phyloP scores from a whole-genome alignment of 345 rosid genomes.

The Punica granatum region DNA sequence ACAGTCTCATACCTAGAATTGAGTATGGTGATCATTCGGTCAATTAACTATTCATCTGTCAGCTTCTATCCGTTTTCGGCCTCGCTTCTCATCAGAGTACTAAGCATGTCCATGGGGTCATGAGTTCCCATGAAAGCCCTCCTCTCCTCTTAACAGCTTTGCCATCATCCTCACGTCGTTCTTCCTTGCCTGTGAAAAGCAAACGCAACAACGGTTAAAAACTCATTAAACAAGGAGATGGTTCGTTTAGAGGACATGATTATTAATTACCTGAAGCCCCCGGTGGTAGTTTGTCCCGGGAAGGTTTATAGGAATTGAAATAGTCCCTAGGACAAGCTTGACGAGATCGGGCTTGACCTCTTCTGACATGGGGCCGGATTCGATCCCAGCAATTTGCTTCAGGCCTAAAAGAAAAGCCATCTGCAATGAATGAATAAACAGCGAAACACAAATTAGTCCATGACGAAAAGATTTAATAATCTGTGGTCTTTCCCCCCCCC shows the following conservation, averaged over 20 bases:
- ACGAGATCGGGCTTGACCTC: conserved; percentile 54
- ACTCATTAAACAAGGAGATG: no score
- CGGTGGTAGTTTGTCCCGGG: conserved; percentile 70
- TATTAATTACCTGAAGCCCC: conserved; percentile 70
- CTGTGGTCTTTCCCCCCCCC: no score
- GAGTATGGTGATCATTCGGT: conserved; percentile 60
- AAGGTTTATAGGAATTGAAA: conserved; percentile 67
- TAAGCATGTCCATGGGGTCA: conserved; percentile 52
- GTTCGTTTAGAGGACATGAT: no score
- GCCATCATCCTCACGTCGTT: conserved; percentile 32
- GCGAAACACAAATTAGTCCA: neutral
- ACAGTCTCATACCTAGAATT: conserved; percentile 84
- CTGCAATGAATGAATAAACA: conserved; percentile 19
- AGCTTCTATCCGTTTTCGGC: conserved; percentile 33
- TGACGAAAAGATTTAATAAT: no score
- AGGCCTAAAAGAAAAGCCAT: conserved; percentile 63
- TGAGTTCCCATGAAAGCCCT: conserved; percentile 28
- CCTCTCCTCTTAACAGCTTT: conserved; percentile 43
- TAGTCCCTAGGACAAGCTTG: conserved; percentile 65
- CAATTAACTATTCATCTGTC: conserved; percentile 61
- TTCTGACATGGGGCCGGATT: conserved; percentile 25
- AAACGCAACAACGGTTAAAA: neutral
- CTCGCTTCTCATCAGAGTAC: conserved; percentile 40
- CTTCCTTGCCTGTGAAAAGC: conserved; percentile 43
- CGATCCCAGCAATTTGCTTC: conserved; percentile 41